Evolutionary conservation across 140 eudicot genomes (phyloP).

Genomic region (Erigeron philadelphicus): DNA sequence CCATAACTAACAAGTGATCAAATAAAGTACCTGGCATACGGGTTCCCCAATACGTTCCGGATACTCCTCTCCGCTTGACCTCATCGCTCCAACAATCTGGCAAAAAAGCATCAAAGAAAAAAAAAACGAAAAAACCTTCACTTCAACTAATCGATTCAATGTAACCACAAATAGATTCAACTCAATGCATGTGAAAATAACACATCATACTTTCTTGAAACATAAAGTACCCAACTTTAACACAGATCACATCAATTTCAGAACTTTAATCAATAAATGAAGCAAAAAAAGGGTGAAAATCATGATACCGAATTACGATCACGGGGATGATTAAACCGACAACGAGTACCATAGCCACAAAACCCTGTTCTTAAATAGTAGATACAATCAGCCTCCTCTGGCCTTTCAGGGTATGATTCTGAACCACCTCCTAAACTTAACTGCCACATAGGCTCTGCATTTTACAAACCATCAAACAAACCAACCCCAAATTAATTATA

Average conservation of each 20-base stretch:
- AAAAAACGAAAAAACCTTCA: slow-evolving; percentile 4
- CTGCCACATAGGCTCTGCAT: slow-evolving; percentile 96
- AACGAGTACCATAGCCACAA: slow-evolving; percentile 80
- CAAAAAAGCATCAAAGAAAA: slow-evolving; percentile 13
- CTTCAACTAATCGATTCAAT: background rate
- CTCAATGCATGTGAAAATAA: slow-evolving; percentile 20
- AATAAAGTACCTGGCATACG: slow-evolving; percentile 65
- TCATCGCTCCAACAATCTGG: slow-evolving; percentile 62
- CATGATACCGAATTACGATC: slow-evolving; percentile 60
- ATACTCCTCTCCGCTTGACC: slow-evolving; percentile 54
- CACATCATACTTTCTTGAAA: background rate
- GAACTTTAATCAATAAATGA: slow-evolving; percentile 5
- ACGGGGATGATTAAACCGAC: slow-evolving; percentile 95
- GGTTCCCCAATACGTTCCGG: slow-evolving; percentile 85
- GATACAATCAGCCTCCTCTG: slow-evolving; percentile 77
- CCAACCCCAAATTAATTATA: background rate
- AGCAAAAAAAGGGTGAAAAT: background rate
- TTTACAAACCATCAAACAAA: slow-evolving; percentile 25
- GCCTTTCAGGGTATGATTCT: slow-evolving; percentile 77
- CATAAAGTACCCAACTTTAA: slow-evolving; percentile 2
- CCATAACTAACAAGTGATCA: background rate
- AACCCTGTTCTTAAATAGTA: slow-evolving; percentile 79
- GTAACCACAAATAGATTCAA: background rate
- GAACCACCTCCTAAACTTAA: slow-evolving; percentile 57
- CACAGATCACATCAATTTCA: slow-evolving; percentile 27